Base-by-base conservation (phyloP, 257 asterid genomes). In the Primulina tabacum region DNA sequence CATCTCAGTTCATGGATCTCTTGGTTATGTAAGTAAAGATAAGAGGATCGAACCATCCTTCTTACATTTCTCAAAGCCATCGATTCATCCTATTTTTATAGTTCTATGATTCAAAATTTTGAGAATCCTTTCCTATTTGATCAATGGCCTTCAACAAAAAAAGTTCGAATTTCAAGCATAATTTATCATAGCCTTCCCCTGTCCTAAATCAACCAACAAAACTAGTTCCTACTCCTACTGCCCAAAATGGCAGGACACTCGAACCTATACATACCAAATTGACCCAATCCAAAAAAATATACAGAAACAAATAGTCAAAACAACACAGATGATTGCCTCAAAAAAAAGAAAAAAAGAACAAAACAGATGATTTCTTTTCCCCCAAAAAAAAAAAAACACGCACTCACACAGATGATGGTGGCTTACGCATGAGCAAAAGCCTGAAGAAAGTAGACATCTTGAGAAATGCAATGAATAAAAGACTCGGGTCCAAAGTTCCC, bases 361-460 rank as follows among this genome's bases (percentile, higher is more conserved):
- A 11, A 10, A 40, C 30, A 66, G 5, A 65, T n/a, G 60, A 14
- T 6, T 70, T 34, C 4, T 2, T 26, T 57, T 28, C 24, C 24
- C 24, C 24, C n/a, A n/a, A 28, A 68, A 24, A 17, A 32, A 21
- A 47, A 62, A 53, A 32, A 5, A 47, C 55, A 53, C 10, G 58
- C 50, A 71, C 37, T 26, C 56, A 69, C 35, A 60, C 18, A 17
- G 50, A 59, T 29, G 10, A 56, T 3, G 64, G 64, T 57, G 4
- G 24, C 82, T 62, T 84, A 87, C 92, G 92, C 92, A 7, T 76
- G 82, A 68, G 87, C 89, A 81, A 77, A 87, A 76, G 92, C 88
- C 68, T 75, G 85, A 74, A 87, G 90, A 70, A 82, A 85, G 73
- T 64, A 82, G 69, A 78, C 82, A 79, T 87, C 92, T 72, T 87